Evolutionary conservation across 805 yeast genomes (phyloP), one percentile per base, ranked within the genome.

Genomic region (Hanseniaspora opuntiae): DNA sequence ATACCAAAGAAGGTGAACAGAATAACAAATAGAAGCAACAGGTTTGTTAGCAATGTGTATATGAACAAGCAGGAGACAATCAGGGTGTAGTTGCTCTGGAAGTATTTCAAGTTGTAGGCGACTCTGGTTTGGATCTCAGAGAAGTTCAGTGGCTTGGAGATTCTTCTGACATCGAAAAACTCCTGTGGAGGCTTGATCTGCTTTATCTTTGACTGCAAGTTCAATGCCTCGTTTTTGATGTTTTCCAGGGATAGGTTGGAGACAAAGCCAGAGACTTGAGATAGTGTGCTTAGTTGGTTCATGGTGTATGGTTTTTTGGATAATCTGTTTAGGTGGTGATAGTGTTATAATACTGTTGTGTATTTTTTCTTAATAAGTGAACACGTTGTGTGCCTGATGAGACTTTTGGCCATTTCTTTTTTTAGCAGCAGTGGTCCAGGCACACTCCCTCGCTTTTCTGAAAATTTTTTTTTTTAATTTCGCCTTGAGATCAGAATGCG

Each of bases 71-170:
- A 66, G 12, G 79, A 76, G 52, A 89, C 79, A 51, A 93, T 77
- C 45, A 84, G 70, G 53, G 81, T 75, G 69, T 93, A 93, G 71
- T 93, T 93, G 52, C 95, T 82, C 55, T 86, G 81, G 70, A 81
- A 93, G 71, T 90, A 84, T 45, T 86, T 80, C 67, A 93, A 71
- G 69, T 93, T 93, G 74, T 79, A 93, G 45, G 83, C 71, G 41
- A 90, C 86, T 67, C 99, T 80, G 60, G 85, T 78, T 71, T 93
- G 98, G 49, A 85, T 73, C 60, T 93, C 98, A 47, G 84, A 81
- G 66, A 88, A 84, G 68, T 87, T 88, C 53, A 78, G 80, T 20
- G 99, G 99, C 66, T 87, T 88, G 37, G 95, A 84, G 57, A 93
- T 68, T 65, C 95, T 82, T 68, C 88, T 84, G 63, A 85, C 69